Evolutionary conservation across 2,329 filamentous ascomycete species (phyloP), one percentile per base, ranked within the genome.

Genomic region (Blastomyces percursus): DNA sequence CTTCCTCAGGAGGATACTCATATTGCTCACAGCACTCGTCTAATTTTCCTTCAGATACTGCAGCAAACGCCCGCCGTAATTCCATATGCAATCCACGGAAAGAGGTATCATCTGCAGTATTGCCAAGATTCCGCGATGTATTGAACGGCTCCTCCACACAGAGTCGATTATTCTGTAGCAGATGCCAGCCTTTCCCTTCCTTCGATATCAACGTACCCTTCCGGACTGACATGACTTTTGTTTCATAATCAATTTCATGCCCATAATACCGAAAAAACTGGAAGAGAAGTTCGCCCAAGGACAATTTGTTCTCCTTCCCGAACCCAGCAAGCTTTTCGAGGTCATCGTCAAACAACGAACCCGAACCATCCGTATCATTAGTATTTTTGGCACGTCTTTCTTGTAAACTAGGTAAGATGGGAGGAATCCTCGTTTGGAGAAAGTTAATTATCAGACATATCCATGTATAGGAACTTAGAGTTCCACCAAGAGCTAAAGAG

Each of bases 101-200:
- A 0, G 94, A 93, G 52, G 90, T 95, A 72, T 96, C 92, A 72
- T 99, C 94, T 9, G 91, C 94, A 1, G 94, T 97, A 70, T 99
- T 99, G 51, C 92, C 94, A 55, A 99, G 80, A 73, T 99, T 99
- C 51, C 94, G 85, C 44, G 83, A 82, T 3, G 83, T 88, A 70
- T 96, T 99, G 80, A 99, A 99, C 0, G 94, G 94, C 74, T 99
- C 94, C 73, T 99, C 94, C 12, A 99, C 90, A 72, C 93, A 96
- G 40, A 99, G 82, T 66, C 89, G 86, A 70, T 96, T 94, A 70
- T 92, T 91, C 63, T 87, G 79, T 44, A 84, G 81, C 59, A 89
- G 81, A 70, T 92, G 85, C 94, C 94, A 97, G 32, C 87, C 87
- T 79, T 97, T 97, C 63, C 91, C 90, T 65, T 85, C 82, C 73